Percentiles rank a stretch among this genome's conserved stretches.
These are phyloP conservation scores for Suhomyces taliae DNA, from an alignment of 1,139 yeast species.

Conservation along the genomic window DNA sequence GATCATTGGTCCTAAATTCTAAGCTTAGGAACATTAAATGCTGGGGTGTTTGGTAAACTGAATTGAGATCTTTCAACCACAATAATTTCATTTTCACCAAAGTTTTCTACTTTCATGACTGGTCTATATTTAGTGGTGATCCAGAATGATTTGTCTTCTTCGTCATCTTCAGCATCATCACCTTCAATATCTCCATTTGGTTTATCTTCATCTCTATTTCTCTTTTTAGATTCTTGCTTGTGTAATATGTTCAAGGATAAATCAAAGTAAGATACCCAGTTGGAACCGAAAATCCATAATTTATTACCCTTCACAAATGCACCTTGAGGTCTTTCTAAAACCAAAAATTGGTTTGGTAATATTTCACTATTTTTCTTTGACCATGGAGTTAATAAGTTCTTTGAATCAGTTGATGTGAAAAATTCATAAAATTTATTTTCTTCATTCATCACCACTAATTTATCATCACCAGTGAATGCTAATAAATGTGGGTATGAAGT, in stretches of 20 bases:
- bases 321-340: slow-evolving; percentile 69
- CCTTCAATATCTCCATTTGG: slow-evolving; percentile 26
- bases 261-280: slow-evolving; percentile 80
- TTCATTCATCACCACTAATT: slow-evolving; percentile 66
- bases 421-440: slow-evolving; percentile 79
- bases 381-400: slow-evolving; percentile 67
- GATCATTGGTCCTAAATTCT: slow-evolving; percentile 35
- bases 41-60: slow-evolving; percentile 64
- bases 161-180: slow-evolving; percentile 11
- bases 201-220: slow-evolving; percentile 60
- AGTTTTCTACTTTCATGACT: slow-evolving; percentile 58
- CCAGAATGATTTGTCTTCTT: slow-evolving; percentile 58
- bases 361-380: slow-evolving; percentile 72
- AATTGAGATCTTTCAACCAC: slow-evolving; percentile 77
- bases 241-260: slow-evolving; percentile 52
- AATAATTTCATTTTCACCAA: slow-evolving; percentile 59
- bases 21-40: slow-evolving; percentile 72
- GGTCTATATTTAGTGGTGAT: slow-evolving; percentile 77
- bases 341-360: slow-evolving; percentile 64
- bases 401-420: slow-evolving; percentile 18
- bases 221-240: slow-evolving; percentile 44
- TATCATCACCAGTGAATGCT: slow-evolving; percentile 49
- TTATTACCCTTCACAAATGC: slow-evolving; percentile 46
- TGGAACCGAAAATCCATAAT: slow-evolving; percentile 86
- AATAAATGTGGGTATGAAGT: slow-evolving; percentile 65